Base-by-base conservation (phyloP, 306 rosid genomes). In the Aeschynomene evenia region DNA sequence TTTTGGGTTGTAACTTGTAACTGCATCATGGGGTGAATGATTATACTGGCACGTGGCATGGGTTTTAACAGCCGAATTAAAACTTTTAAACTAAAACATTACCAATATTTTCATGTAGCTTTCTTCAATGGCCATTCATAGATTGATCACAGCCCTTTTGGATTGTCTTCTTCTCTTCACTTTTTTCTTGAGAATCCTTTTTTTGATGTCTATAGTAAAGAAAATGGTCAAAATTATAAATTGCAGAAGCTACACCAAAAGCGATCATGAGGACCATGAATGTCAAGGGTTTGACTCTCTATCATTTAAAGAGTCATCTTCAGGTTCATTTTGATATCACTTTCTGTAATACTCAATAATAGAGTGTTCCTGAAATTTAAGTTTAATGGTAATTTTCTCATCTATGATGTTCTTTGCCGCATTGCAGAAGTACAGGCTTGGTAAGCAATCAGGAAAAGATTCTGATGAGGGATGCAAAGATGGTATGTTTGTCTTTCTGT, bases 201-300 rank as follows among this genome's bases (percentile, higher is more conserved):
- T 55, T 55, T 55, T 15, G 9, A 5, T 26, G 34, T 55, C 61
- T 7, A 26, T 46, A 22, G 16, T n/a, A 6, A 5, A 14, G 9
- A 16, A 14, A 45, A 45, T 45, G 18, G 45, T 66, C 36, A 12
- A 64, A 31, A 28, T 67, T 72, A 13, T 70, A 80, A 57, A 70
- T 61, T 88, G 82, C 91, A 90, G 98, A 93, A 86, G 98, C 98
- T 69, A 93, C 98, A 15, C 98, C 98, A 21, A 93, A 93, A 85
- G 98, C 98, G 9, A 93, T 93, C 54, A 82, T 93, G 98, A 88
- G 98, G 79, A 93, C 97, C 37, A 93, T 93, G 98, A 93, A 93
- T 79, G 97, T 90, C 74, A 93, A 93, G 89, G 98, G 98, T 46
- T 84, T 93, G 75, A 93, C 97, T 13, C 98, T 93, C 61, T 93